Base-by-base conservation (phyloP, 129 eudicot genomes). In the Chrysanthemum seticuspe region DNA sequence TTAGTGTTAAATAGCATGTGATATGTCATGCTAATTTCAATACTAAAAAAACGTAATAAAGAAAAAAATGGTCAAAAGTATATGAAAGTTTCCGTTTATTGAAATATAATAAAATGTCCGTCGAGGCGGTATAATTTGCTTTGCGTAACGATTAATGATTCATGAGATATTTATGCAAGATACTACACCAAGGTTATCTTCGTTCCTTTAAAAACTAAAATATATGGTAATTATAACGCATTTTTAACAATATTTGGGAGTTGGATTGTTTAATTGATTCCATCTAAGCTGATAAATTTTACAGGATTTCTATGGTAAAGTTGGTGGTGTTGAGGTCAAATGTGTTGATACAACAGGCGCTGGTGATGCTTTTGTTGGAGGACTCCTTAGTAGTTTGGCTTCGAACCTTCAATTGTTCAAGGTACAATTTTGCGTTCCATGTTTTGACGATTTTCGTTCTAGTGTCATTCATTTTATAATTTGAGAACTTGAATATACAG, bases 301-400 rank as follows among this genome's bases (percentile, higher is more conserved):
- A 9, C 75, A 85, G 89, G 77, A 79, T 49, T 85, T 85, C 48
- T 86, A 79, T 69, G 89, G 86, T 2, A 79, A 68, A 70, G 86
- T 82, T 68, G 67, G 72, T 51, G 86, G 84, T 5, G 70, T 85
- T 10, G 57, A 75, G 70, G 89, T 79, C 8, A 27, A 75, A 16
- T 71, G 81, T 59, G 80, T 85, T 34, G 89, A 85, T 74, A 73
- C 89, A 63, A 85, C 84, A 6, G 89, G 89, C 56, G 89, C 89
- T 3, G 89, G 89, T 19, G 89, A 85, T 72, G 78, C 89, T 68
- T 85, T 85, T 63, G 89, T 85, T 51, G 89, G 86, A 6, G 89
- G 82, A 10, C 14, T 85, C 6, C 74, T 85, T 18, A 49, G 59
- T 67, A 85, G 62, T 68, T 61, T 82, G 62, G 82, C 81, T 50